Conservation (phyloP, 2,329 filamentous ascomycete species). For the Fusarium pseudonygamai region DNA sequence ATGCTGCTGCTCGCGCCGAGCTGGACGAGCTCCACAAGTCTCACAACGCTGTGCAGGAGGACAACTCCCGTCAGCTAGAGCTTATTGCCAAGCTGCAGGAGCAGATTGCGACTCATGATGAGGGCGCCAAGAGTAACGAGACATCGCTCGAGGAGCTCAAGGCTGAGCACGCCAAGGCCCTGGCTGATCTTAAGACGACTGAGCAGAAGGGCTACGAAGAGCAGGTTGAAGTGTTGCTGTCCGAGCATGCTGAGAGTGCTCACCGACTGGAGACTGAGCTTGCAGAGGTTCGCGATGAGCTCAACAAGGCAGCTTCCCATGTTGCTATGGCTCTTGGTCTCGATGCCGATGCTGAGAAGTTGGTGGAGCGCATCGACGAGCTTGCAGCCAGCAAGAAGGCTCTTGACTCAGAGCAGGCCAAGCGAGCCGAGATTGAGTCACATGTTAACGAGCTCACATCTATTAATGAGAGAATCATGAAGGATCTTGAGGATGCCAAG, state of each 20-base stretch:
- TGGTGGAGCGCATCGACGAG: conserved; percentile 69
- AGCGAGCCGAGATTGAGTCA: conserved; percentile 64
- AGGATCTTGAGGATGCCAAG: conserved; percentile 71
- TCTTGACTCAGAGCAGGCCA: conserved; percentile 66
- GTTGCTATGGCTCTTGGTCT: conserved; percentile 69
- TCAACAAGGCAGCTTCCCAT: conserved; percentile 71
- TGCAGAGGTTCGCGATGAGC: conserved; percentile 70
- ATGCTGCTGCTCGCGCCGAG: conserved; percentile 71
- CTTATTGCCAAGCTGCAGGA: conserved; percentile 64
- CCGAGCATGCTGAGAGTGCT: conserved; percentile 67
- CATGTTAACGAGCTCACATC: conserved; percentile 64
- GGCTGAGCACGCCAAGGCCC: conserved; percentile 59
- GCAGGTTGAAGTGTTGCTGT: conserved; percentile 66
- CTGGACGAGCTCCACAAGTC: conserved; percentile 72
- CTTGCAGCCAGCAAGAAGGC: conserved; percentile 68
- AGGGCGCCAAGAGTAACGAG: conserved; percentile 64
- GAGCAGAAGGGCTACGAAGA: conserved; percentile 66
- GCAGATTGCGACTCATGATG: conserved; percentile 68
- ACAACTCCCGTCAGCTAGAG: conserved; percentile 57
- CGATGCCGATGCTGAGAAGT: conserved; percentile 73
- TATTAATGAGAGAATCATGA: conserved; percentile 68
- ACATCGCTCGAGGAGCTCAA: conserved; percentile 61
- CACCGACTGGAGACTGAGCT: conserved; percentile 70
- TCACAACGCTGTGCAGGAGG: conserved; percentile 61
- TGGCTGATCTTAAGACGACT: conserved; percentile 58